Conservation (phyloP, 1,284 basidiomycete species). For the Meripilus lineatus region DNA sequence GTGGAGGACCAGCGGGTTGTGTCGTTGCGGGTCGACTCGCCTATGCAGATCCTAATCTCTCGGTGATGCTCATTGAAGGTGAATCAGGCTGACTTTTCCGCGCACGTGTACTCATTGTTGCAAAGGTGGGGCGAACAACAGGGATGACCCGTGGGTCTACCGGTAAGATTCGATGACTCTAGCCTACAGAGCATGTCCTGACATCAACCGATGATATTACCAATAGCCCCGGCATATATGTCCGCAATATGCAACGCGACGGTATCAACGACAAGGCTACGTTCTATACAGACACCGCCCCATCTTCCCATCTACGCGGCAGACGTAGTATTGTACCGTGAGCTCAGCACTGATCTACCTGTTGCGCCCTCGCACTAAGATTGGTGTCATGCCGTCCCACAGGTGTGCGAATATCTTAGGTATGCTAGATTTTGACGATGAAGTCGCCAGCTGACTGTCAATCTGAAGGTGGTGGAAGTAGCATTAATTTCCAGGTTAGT, state of each 20-base stretch:
- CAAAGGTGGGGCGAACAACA: conserved; percentile 61
- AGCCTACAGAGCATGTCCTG: neutral
- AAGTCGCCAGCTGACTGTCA: no score
- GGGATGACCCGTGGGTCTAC: conserved; percentile 73
- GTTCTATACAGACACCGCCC: conserved; percentile 60
- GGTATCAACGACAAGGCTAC: conserved; percentile 73
- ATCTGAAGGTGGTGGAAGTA: conserved; percentile 44
- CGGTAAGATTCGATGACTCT: conserved; percentile 26
- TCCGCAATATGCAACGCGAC: conserved; percentile 64
- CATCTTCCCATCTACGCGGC: conserved; percentile 55
- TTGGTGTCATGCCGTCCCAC: neutral
- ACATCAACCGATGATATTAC: conserved; percentile 1
- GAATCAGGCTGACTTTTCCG: conserved; percentile 2
- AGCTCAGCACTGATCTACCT: no score
- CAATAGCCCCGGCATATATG: conserved; percentile 58
- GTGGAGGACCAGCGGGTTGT: conserved; percentile 64
- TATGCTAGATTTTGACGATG: conserved; percentile 21
- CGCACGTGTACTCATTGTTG: neutral
- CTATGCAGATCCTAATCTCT: conserved; percentile 65
- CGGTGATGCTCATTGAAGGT: conserved; percentile 75
- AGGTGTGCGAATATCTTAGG: conserved; percentile 68
- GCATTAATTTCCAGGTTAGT: conserved; percentile 64
- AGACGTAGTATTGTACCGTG: conserved; percentile 64
- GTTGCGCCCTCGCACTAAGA: neutral
- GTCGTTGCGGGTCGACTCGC: conserved; percentile 66